These are phyloP conservation scores for Aureobasidium pullulans DNA, from an alignment of 2,329 filamentous ascomycete genomes.

Conservation along the genomic window DNA sequence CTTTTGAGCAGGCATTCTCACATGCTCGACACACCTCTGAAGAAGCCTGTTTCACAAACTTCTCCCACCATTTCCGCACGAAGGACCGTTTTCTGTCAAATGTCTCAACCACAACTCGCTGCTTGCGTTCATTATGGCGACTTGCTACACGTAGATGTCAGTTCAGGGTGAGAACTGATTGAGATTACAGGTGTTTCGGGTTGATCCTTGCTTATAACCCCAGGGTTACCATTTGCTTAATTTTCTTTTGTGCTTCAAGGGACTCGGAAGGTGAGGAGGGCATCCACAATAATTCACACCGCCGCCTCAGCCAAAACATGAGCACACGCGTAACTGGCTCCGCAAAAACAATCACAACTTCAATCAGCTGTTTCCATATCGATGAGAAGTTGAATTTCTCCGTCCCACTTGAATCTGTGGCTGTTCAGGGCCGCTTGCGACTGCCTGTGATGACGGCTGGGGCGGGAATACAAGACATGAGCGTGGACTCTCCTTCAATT, in stretches of 20 bases:
- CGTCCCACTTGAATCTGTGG: not conserved
- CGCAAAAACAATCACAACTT: not conserved
- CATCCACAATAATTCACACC: slow-evolving; percentile 2
- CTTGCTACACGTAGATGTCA: not conserved
- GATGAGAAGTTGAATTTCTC: not conserved
- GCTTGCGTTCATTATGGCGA: not conserved
- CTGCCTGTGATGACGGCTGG: not conserved
- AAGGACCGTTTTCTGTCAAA: slow-evolving; percentile 7
- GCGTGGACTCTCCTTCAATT: not conserved
- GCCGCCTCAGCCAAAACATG: not conserved
- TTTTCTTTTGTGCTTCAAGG: not conserved
- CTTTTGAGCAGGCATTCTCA: not conserved
- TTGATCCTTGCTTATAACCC: not conserved
- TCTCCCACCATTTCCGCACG: not conserved
- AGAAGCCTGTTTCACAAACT: not conserved
- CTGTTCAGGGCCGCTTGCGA: not conserved
- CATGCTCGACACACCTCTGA: not conserved
- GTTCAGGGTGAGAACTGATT: not conserved
- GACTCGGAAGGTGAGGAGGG: not conserved
- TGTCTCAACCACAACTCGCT: not conserved
- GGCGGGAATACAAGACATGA: not conserved
- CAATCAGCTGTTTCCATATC: not conserved
- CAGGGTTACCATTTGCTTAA: not conserved
- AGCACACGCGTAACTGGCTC: not conserved
- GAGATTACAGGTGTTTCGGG: slow-evolving; percentile 9